Evolutionary conservation across 208 protist genomes (phyloP).

Genomic region (Balamuthia mandrillaris): DNA sequence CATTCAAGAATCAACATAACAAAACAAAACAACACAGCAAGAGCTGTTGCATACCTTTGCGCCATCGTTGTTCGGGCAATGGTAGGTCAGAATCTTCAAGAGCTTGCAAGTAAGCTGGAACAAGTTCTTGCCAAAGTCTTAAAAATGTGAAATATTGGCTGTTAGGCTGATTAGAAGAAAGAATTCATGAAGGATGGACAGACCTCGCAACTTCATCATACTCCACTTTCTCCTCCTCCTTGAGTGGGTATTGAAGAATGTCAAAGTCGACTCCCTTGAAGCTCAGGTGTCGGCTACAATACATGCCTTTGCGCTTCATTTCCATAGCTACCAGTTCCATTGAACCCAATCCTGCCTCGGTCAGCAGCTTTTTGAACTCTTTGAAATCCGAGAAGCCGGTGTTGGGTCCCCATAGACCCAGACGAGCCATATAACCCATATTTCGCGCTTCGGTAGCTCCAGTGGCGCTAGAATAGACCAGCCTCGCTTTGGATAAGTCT

Average conservation of each 20-base stretch:
- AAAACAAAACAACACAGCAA: too few relatives aligned
- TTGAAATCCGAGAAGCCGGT: neutral
- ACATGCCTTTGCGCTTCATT: conserved; percentile 28
- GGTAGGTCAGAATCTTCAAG: too few relatives aligned
- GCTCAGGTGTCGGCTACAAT: conserved; percentile 2
- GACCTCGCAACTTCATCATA: neutral
- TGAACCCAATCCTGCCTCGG: neutral
- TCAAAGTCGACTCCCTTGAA: conserved; percentile 29
- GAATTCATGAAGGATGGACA: neutral
- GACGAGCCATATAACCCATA: conserved; percentile 28
- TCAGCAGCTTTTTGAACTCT: neutral
- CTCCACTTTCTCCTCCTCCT: neutral
- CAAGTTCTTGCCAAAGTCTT: neutral
- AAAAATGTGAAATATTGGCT: neutral
- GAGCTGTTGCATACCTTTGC: too few relatives aligned
- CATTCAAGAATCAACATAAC: too few relatives aligned
- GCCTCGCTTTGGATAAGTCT: neutral
- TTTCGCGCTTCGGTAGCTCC: conserved; percentile 28
- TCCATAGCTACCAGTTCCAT: conserved; percentile 46
- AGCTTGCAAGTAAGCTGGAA: neutral
- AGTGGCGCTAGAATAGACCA: neutral
- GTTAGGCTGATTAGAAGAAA: neutral
- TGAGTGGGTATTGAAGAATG: neutral
- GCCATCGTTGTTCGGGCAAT: too few relatives aligned
- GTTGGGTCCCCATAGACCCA: conserved; percentile 35